Conservation (phyloP, 1,284 basidiomycete species). For the Leccinum subrobustum region DNA sequence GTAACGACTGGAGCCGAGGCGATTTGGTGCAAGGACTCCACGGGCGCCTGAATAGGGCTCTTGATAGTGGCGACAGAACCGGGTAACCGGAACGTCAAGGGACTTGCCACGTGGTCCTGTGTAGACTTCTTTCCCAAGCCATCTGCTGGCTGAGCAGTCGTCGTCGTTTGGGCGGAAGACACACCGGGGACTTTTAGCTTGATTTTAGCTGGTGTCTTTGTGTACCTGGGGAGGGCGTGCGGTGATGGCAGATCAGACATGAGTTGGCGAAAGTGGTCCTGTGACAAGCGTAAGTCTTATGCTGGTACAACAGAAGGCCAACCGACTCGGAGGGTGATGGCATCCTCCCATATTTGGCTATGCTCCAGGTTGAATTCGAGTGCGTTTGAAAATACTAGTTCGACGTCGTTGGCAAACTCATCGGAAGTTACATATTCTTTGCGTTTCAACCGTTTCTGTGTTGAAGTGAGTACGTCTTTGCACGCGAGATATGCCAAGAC, state of each 20-base stretch:
- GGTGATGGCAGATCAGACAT: slow-evolving; percentile 75
- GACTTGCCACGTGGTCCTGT: slow-evolving; percentile 23
- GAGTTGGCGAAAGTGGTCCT: slow-evolving; percentile 70
- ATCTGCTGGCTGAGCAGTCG: slow-evolving; percentile 12
- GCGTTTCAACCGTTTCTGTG: slow-evolving; percentile 71
- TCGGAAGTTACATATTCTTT: slow-evolving; percentile 67
- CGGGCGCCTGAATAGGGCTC: slow-evolving; percentile 19
- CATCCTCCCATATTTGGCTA: slow-evolving; percentile 76
- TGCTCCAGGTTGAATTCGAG: slow-evolving; percentile 78
- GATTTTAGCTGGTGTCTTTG: slow-evolving; percentile 57
- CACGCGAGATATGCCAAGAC: slow-evolving; percentile 30
- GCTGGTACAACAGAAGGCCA: slow-evolving; percentile 1
- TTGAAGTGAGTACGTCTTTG: slow-evolving; percentile 10
- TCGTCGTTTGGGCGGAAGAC: slow-evolving; percentile 13
- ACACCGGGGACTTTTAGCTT: slow-evolving; percentile 59
- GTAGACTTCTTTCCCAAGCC: slow-evolving; percentile 15
- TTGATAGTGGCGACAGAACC: slow-evolving; percentile 23
- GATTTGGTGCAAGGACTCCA: slow-evolving; percentile 22
- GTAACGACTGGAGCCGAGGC: slow-evolving; percentile 13
- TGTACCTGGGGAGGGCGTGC: slow-evolving; percentile 58
- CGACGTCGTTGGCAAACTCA: slow-evolving; percentile 83
- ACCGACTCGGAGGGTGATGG: slow-evolving; percentile 59
- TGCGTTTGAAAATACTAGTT: slow-evolving; percentile 91
- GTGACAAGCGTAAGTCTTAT: slow-evolving; percentile 14
- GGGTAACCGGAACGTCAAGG: slow-evolving; percentile 34